Conservation (phyloP, 257 asterid genomes). For the Fraxinus excelsior region DNA sequence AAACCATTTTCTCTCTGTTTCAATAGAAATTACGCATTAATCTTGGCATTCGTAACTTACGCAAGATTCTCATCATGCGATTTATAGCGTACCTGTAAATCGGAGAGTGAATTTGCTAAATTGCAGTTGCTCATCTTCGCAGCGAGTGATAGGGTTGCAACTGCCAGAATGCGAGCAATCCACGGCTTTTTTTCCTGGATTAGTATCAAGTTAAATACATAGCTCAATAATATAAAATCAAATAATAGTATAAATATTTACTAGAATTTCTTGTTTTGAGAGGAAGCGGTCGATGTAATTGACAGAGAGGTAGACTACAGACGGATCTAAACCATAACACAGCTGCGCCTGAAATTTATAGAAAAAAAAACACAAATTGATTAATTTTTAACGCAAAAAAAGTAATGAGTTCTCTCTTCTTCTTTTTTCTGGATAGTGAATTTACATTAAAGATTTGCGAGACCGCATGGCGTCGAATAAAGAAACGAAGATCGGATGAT, state of each 20-base stretch:
- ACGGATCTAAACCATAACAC: constrained; percentile 41
- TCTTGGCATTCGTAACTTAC: neutral
- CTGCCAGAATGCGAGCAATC: constrained; percentile 52
- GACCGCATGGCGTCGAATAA: constrained; percentile 49
- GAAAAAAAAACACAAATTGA: neutral
- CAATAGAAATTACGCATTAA: neutral
- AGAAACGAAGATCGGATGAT: constrained; percentile 32
- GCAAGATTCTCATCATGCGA: neutral
- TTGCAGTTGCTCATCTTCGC: constrained; percentile 54
- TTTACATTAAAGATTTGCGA: constrained; percentile 47
- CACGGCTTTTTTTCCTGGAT: constrained; percentile 53
- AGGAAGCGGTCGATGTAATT: constrained; percentile 67
- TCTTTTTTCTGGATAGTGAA: constrained; percentile 3
- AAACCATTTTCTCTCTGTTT: constrained; percentile 52
- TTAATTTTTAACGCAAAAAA: neutral
- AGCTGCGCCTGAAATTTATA: constrained; percentile 35
- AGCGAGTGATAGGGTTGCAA: constrained; percentile 58
- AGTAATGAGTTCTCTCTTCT: neutral
- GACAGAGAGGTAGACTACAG: constrained; percentile 51
- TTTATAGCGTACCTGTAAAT: constrained; percentile 39
- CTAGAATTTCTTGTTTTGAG: constrained; percentile 46
- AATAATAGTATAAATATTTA: constrained; percentile 17
- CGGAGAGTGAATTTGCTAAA: constrained; percentile 31
- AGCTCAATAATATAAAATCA: neutral
- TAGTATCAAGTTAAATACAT: neutral